A percentile compares a stretch with the other conserved stretches of the same genome.
These are phyloP conservation scores for Xylaria curta DNA, from an alignment of 495 filamentous ascomycete species.

Conservation along the genomic window DNA sequence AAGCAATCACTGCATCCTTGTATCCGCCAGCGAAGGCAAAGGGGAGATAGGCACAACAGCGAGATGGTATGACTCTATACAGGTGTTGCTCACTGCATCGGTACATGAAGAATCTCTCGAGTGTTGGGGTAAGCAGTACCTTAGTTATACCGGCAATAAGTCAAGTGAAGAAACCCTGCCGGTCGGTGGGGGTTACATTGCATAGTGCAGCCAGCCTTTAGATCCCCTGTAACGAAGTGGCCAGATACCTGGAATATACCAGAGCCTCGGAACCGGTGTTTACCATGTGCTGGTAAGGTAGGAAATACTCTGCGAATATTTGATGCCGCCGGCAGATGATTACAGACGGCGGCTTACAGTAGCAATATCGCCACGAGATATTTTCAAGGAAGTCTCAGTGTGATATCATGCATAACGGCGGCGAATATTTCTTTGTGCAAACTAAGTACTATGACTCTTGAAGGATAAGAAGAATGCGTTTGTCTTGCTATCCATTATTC, in stretches of 20 bases:
- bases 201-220: slow-evolving; percentile 1
- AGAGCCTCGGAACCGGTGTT: slow-evolving; percentile 6
- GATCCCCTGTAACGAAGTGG: not conserved
- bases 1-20: slow-evolving; percentile 1
- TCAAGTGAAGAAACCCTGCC: not conserved
- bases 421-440: not conserved
- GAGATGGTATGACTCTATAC: not conserved
- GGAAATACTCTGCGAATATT: slow-evolving; percentile 22
- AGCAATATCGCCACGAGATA: not conserved
- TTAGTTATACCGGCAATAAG: not conserved
- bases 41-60: not conserved
- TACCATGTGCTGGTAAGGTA: not conserved
- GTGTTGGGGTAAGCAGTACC: slow-evolving; percentile 4
- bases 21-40: not conserved
- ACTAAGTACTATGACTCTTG: not conserved
- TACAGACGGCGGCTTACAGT: slow-evolving; percentile 10
- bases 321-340: slow-evolving; percentile 13
- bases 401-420: not conserved
- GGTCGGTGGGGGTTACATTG: slow-evolving; percentile 7
- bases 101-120: not conserved
- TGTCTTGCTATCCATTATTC: not conserved
- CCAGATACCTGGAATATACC: slow-evolving; percentile 14
- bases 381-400: not conserved
- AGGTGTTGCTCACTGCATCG: not conserved
- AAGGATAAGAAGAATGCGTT: not conserved